These are phyloP conservation scores for Aspergillus chevalieri DNA, from an alignment of 2,329 filamentous ascomycete species.

Conservation along the genomic window DNA sequence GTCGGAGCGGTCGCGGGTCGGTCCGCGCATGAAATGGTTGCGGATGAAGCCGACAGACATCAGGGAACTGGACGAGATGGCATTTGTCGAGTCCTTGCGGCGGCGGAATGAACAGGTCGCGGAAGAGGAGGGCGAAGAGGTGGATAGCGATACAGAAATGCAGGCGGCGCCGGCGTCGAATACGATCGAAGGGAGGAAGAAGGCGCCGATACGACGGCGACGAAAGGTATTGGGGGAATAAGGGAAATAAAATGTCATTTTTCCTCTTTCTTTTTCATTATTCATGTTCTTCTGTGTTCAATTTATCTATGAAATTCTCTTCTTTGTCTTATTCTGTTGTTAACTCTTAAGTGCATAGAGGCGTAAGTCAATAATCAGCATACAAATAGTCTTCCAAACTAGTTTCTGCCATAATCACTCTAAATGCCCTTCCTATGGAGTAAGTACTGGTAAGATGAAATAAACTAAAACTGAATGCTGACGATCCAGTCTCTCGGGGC, in stretches of 20 bases:
- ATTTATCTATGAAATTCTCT: conserved; percentile 5
- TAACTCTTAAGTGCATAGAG: background rate
- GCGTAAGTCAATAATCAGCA: background rate
- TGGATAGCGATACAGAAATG: conserved; percentile 37
- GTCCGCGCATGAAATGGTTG: conserved; percentile 95
- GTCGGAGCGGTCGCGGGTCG: conserved; percentile 79
- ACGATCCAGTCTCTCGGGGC: background rate
- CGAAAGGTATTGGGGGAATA: conserved; percentile 13
- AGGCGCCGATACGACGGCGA: conserved; percentile 38
- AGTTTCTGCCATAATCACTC: no score
- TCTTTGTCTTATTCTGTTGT: conserved; percentile 12
- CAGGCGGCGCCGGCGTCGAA: conserved; percentile 18
- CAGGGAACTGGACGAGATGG: conserved; percentile 71
- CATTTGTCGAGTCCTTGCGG: conserved; percentile 31
- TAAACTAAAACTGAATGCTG: conserved; percentile 1
- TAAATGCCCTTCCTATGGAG: background rate
- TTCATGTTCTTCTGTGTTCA: no score
- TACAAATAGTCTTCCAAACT: background rate
- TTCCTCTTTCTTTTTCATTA: conserved; percentile 1
- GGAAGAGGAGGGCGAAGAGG: conserved; percentile 22
- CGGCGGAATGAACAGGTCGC: conserved; percentile 26
- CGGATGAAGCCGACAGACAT: conserved; percentile 75
- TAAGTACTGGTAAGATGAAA: background rate
- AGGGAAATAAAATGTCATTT: background rate
- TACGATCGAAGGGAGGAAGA: conserved; percentile 35